Conservation (phyloP, 2,329 filamentous ascomycete genomes). For the Cordyceps fumosorosea region DNA sequence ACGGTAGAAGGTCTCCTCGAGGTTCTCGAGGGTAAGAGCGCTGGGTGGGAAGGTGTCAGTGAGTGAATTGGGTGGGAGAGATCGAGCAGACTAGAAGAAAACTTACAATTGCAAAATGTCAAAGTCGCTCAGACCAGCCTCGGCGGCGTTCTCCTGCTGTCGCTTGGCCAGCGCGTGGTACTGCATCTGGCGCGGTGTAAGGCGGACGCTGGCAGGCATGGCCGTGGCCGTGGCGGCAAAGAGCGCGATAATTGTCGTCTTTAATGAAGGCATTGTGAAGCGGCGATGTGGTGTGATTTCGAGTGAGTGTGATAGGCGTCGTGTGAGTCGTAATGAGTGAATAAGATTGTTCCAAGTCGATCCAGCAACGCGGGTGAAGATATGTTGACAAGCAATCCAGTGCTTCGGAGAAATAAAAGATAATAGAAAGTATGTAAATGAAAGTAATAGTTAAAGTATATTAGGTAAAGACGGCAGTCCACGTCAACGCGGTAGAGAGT, state of each 20-base stretch:
- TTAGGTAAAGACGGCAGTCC: neutral
- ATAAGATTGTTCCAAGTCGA: neutral
- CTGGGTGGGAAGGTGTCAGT: constrained; percentile 22
- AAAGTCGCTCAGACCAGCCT: constrained; percentile 6
- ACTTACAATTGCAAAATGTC: constrained; percentile 12
- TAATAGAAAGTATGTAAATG: neutral
- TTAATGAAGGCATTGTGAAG: constrained; percentile 3
- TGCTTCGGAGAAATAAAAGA: neutral
- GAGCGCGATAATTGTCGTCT: neutral
- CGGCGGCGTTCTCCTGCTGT: neutral
- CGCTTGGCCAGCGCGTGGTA: constrained; percentile 6
- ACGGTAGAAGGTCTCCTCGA: constrained; percentile 58
- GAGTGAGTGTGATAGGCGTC: neutral
- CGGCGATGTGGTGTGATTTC: neutral
- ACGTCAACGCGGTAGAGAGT: constrained; percentile 10
- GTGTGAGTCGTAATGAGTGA: neutral
- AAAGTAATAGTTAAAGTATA: neutral
- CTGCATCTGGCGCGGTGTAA: constrained; percentile 7
- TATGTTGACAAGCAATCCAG: constrained; percentile 1
- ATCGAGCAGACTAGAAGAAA: too few relatives aligned
- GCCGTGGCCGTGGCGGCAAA: constrained; percentile 1
- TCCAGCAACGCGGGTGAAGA: constrained; percentile 1
- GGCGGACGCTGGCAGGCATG: constrained; percentile 4
- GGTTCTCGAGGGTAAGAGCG: constrained; percentile 45
- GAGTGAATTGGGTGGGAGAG: neutral